Evolutionary conservation across 805 yeast genomes (phyloP).

Genomic region (Candida awuae): DNA sequence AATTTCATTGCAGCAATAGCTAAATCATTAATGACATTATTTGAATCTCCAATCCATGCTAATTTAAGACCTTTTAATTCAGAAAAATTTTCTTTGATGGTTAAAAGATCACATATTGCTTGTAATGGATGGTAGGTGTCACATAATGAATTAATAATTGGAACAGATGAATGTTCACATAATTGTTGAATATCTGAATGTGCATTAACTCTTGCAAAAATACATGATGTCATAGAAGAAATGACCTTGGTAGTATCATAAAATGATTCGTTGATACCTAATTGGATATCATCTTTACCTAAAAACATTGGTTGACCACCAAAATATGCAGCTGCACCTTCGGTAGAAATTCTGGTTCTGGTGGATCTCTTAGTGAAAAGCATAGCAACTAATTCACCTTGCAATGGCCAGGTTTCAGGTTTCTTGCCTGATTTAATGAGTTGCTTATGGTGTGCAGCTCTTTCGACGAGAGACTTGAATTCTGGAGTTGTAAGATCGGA

Average conservation of each 20-base stretch:
- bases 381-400: conserved; percentile 77
- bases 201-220: conserved; percentile 89
- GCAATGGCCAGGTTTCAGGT: conserved; percentile 39
- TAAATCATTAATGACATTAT: conserved; percentile 91
- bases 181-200: conserved; percentile 78
- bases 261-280: conserved; percentile 89
- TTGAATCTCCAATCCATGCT: conserved; percentile 96
- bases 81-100: conserved; percentile 74
- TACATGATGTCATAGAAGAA: conserved; percentile 93
- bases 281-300: conserved; percentile 93
- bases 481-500: conserved; percentile 70
- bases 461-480: conserved; percentile 57
- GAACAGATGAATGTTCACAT: conserved; percentile 73
- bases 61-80: conserved; percentile 55
- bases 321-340: conserved; percentile 86
- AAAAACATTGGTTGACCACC: conserved; percentile 96
- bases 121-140: conserved; percentile 92
- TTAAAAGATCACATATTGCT: conserved; percentile 84
- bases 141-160: conserved; percentile 89
- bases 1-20: conserved; percentile 77
- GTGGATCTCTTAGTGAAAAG: conserved; percentile 90
- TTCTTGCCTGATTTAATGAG: conserved; percentile 49
- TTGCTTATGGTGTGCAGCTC: conserved; percentile 63
- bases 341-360: conserved; percentile 87
- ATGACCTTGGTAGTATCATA: conserved; percentile 85